Evolutionary conservation across 1,284 basidiomycete genomes (phyloP).

Genomic region (Sporisorium iseilematis-ciliati): DNA sequence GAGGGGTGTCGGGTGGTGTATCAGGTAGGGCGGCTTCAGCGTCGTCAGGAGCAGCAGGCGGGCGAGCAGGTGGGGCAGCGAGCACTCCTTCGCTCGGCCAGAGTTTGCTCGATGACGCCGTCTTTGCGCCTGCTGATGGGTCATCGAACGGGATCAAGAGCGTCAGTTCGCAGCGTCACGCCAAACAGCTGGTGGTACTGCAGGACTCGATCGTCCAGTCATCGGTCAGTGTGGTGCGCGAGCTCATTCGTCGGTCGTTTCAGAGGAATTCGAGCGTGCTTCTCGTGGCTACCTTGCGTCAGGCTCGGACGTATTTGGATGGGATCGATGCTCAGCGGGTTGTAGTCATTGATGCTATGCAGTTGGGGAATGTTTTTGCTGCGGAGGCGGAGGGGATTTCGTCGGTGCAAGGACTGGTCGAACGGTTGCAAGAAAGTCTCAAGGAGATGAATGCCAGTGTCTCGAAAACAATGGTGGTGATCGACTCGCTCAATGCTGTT

Average conservation of each 20-base stretch:
- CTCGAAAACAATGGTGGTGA: constrained; percentile 37
- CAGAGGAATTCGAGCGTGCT: constrained; percentile 33
- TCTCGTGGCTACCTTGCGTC: constrained; percentile 29
- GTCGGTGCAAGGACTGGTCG: constrained; percentile 13
- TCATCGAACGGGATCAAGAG: constrained; percentile 29
- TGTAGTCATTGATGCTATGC: constrained; percentile 33
- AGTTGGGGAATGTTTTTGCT: constrained; percentile 19
- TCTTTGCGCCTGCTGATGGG: constrained; percentile 33
- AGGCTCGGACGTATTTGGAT: constrained; percentile 34
- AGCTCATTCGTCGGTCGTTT: constrained; percentile 37
- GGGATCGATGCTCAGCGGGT: constrained; percentile 7
- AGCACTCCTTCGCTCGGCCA: constrained; percentile 48
- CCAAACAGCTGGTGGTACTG: constrained; percentile 56
- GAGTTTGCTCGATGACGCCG: constrained; percentile 33
- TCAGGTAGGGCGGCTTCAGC: constrained; percentile 4
- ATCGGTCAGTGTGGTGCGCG: constrained; percentile 37
- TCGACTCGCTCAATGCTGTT: constrained; percentile 60
- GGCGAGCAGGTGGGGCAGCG: constrained; percentile 12
- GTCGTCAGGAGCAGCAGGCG: background rate
- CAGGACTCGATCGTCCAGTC: constrained; percentile 60
- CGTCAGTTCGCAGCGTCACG: constrained; percentile 34
- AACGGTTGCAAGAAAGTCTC: constrained; percentile 6
- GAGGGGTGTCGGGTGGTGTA: background rate
- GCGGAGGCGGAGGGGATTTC: constrained; percentile 9
- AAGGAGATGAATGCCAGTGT: constrained; percentile 4